A percentile compares a stretch with the other conserved stretches of the same genome.
phyloP scores from a whole-genome alignment of 352 stramenopile species.

The Phytopythium oedochilum region DNA sequence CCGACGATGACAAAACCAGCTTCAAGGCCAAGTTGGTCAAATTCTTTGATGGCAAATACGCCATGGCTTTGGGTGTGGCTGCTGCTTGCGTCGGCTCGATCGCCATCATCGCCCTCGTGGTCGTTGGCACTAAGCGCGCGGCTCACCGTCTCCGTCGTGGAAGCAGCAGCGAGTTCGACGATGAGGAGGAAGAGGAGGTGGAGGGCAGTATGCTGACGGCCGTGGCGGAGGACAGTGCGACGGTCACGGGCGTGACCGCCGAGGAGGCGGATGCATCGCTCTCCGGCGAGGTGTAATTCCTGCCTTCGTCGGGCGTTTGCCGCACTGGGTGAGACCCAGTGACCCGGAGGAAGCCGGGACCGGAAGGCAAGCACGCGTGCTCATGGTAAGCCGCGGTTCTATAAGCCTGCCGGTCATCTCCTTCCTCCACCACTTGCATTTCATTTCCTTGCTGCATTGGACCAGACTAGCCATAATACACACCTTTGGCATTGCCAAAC shows the following conservation, averaged over 20 bases:
- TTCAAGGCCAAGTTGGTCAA: not conserved
- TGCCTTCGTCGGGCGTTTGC: not conserved
- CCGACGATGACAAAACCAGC: not conserved
- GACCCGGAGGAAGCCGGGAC: not conserved
- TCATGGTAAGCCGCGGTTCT: not conserved
- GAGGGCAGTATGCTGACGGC: slow-evolving; percentile 3
- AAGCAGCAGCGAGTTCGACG: slow-evolving; percentile 1
- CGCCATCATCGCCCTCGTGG: not conserved
- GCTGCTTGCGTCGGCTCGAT: slow-evolving; percentile 3
- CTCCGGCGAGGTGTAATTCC: not conserved
- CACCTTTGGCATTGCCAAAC: not conserved
- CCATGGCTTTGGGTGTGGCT: not conserved
- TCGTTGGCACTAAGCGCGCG: not conserved
- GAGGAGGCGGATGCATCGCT: slow-evolving; percentile 1
- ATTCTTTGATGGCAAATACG: not conserved
- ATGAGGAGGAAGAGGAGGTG: slow-evolving; percentile 1
- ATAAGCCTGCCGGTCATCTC: not conserved
- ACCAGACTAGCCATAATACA: slow-evolving; percentile 1
- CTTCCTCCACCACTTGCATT: not conserved
- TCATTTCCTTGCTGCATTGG: not conserved
- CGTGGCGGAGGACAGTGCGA: not conserved
- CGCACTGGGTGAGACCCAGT: not conserved
- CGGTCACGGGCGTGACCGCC: not conserved
- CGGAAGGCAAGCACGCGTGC: not conserved
- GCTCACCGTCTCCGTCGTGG: not conserved